Evolutionary conservation across 768 basidiomycete genomes (phyloP).

Genomic region (Cubamyces sp.): DNA sequence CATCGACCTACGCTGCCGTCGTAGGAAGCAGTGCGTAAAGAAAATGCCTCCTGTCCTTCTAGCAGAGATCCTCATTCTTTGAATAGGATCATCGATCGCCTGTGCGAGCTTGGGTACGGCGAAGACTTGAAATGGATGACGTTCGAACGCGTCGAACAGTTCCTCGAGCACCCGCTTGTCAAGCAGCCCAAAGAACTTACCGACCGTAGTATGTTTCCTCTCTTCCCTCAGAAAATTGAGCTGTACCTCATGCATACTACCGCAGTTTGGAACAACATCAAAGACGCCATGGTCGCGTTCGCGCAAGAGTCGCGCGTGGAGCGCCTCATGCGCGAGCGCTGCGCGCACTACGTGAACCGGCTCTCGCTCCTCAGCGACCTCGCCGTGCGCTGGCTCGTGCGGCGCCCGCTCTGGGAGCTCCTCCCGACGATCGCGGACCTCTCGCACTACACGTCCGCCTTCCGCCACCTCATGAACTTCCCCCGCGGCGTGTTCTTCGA

Average conservation of each 20-base stretch:
- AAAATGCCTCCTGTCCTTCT: background rate
- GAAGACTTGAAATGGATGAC: constrained; percentile 18
- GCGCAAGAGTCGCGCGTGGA: constrained; percentile 8
- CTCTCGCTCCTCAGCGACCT: constrained; percentile 5
- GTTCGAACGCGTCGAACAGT: background rate
- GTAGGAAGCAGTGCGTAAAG: constrained; percentile 3
- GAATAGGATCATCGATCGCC: constrained; percentile 8
- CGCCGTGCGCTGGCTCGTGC: constrained; percentile 6
- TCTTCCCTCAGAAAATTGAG: background rate
- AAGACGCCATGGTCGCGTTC: constrained; percentile 13
- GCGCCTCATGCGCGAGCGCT: constrained; percentile 16
- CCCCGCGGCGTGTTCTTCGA: background rate
- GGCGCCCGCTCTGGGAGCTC: constrained; percentile 5
- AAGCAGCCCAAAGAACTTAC: constrained; percentile 22
- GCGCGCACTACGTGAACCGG: constrained; percentile 13
- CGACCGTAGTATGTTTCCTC: constrained; percentile 14
- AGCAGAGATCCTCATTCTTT: background rate
- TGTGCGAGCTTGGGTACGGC: constrained; percentile 9
- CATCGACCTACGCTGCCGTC: constrained; percentile 1
- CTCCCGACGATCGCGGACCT: constrained; percentile 17
- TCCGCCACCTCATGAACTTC: constrained; percentile 1
- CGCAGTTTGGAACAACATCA: constrained; percentile 24
- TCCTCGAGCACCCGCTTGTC: constrained; percentile 16
- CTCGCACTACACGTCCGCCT: constrained; percentile 6
- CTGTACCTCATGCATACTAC: background rate